phyloP scores from a whole-genome alignment of 2,329 filamentous ascomycete genomes.

The Blastomyces percursus region DNA sequence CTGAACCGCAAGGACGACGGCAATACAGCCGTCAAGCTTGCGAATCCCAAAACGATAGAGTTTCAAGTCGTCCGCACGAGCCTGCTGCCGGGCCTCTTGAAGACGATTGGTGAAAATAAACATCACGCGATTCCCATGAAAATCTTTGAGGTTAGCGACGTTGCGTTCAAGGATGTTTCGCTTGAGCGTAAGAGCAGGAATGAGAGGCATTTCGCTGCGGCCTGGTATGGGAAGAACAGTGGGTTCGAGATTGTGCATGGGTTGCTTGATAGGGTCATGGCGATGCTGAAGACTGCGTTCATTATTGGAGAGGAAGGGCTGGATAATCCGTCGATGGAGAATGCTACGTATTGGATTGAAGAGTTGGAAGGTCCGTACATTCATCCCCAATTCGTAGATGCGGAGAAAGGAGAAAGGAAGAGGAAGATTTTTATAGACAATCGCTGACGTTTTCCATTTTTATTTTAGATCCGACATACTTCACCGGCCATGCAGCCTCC shows the following conservation, averaged over 20 bases:
- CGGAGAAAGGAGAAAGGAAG: neutral
- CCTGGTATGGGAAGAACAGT: constrained; percentile 85
- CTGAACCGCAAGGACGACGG: constrained; percentile 84
- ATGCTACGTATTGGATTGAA: constrained; percentile 81
- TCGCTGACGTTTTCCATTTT: neutral
- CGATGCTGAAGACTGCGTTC: constrained; percentile 81
- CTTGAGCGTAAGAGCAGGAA: constrained; percentile 82
- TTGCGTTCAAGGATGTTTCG: constrained; percentile 76
- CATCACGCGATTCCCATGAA: constrained; percentile 78
- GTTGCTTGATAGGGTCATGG: constrained; percentile 77
- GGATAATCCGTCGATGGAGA: constrained; percentile 46
- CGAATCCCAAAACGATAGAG: constrained; percentile 85
- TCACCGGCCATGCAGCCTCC: constrained; percentile 76
- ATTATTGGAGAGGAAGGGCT: constrained; percentile 63
- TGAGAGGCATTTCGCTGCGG: constrained; percentile 90
- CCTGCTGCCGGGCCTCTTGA: constrained; percentile 74
- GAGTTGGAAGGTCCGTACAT: constrained; percentile 55
- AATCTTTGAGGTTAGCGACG: constrained; percentile 84
- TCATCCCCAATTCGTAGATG: neutral
- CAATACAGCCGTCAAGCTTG: constrained; percentile 68
- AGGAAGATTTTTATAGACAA: neutral
- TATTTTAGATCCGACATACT: constrained; percentile 63
- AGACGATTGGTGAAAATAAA: constrained; percentile 91
- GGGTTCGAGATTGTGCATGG: constrained; percentile 96
- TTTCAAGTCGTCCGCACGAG: constrained; percentile 89